Base-by-base conservation (phyloP, 2,329 filamentous ascomycete genomes). In the Clarireedia hainanense region DNA sequence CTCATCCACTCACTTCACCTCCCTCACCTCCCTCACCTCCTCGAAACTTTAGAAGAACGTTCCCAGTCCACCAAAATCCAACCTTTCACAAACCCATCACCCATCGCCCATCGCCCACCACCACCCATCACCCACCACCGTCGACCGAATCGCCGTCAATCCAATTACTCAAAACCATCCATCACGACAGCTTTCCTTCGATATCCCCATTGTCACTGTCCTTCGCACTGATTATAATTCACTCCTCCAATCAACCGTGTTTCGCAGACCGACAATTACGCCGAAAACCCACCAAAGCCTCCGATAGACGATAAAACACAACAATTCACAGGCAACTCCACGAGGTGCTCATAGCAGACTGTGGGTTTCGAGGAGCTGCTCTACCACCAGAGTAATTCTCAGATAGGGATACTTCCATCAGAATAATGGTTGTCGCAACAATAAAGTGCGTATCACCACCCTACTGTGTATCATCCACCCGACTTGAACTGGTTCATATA, bases 351-450 rank as follows among this genome's bases (percentile, higher is more conserved):
- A 14, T 34, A 3, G 30, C 30, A 34, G 39, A 42, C 15, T n/a
- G 39, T 42, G 39, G 39, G 39, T 10, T 42, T 42, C 14, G 15
- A 34, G 30, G 30, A 34, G 30, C 30, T 34, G 10, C 30, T 34
- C 30, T 34, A 34, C 30, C 10, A 12, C 12, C 30, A 34, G 30
- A 34, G 30, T 34, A 34, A 34, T 34, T 34, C 30, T 34, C 30
- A 34, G 30, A 34, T 34, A 34, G 30, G 30, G 30, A 34, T 12
- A 34, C 12, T 12, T 12, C 30, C 50, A 37, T 43, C 52, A 52
- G 46, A 64, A 66, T 50, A 46, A 69, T 68, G 68, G 80, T 81
- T 70, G 80, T 83, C 65, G 79, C 80, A 70, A 83, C 80, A 61
- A 83, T 83, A 72, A 83, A 83, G 80, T 83, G 72, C 65, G 79